Percentiles rank a stretch among this genome's conserved stretches.
Evolutionary conservation across 2,329 filamentous ascomycete genomes (phyloP).

Genomic region (Xylaria digitata): DNA sequence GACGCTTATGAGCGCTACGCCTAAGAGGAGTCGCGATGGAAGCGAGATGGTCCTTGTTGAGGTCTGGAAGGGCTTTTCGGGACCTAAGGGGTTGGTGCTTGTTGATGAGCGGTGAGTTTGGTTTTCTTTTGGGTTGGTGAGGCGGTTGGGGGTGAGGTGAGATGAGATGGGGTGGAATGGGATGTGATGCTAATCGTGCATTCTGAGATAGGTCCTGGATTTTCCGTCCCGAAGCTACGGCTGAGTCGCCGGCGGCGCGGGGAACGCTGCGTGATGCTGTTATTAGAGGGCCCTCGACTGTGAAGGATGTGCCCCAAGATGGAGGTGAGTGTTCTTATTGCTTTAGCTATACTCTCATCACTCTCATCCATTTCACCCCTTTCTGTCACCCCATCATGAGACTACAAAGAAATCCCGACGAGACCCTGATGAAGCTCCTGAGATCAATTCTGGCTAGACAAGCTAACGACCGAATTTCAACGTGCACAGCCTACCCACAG

Average conservation of each 20-base stretch:
- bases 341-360: neutral
- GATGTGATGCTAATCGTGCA: neutral
- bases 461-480: neutral
- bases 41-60: slow-evolving; percentile 73
- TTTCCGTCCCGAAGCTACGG: slow-evolving; percentile 55
- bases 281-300: slow-evolving; percentile 42
- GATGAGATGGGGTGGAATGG: neutral
- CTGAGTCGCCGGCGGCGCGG: slow-evolving; percentile 30
- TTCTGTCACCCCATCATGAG: neutral
- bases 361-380: neutral
- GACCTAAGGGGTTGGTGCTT: slow-evolving; percentile 62
- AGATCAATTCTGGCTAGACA: neutral
- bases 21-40: slow-evolving; percentile 66
- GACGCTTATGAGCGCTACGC: slow-evolving; percentile 61
- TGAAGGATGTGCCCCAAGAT: slow-evolving; percentile 41
- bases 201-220: slow-evolving; percentile 55
- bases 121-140: too few species aligned
- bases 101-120: slow-evolving; percentile 66
- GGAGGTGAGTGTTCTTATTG: slow-evolving; percentile 18
- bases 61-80: slow-evolving; percentile 70
- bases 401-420: neutral
- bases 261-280: slow-evolving; percentile 37
- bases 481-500: slow-evolving; percentile 38
- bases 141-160: neutral
- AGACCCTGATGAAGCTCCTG: too few species aligned